These are phyloP conservation scores for Sanghuangporus sanghuang DNA, from an alignment of 1,284 basidiomycete genomes.

Conservation along the genomic window DNA sequence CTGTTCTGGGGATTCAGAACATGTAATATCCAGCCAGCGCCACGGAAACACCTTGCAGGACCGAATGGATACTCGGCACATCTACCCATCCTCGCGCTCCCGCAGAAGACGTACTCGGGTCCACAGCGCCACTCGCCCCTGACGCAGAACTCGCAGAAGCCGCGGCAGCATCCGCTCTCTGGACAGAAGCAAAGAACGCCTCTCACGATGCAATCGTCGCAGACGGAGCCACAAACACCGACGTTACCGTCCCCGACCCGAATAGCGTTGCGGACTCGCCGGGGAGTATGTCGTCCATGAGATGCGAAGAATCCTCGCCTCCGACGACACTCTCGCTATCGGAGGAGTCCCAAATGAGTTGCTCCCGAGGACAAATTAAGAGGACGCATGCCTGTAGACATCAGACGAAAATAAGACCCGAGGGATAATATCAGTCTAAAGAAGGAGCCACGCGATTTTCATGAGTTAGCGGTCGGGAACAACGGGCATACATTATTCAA, in stretches of 20 bases:
- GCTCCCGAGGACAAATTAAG: constrained; percentile 52
- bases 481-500: background rate
- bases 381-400: constrained; percentile 46
- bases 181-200: constrained; percentile 24
- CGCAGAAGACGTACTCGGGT: background rate
- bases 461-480: background rate
- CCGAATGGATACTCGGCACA: background rate
- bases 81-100: background rate
- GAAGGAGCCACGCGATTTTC: no score
- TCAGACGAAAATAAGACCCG: background rate
- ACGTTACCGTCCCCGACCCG: constrained; percentile 42
- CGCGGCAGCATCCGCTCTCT: background rate
- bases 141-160: background rate
- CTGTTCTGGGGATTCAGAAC: no score
- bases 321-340: constrained; percentile 41
- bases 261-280: constrained; percentile 50
- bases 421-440: background rate
- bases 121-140: background rate
- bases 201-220: constrained; percentile 56
- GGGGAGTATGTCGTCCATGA: constrained; percentile 38
- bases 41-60: background rate
- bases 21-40: background rate
- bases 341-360: constrained; percentile 39
- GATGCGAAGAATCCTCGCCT: constrained; percentile 41
- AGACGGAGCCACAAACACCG: constrained; percentile 46